Base-by-base conservation (phyloP, 2,329 filamentous ascomycete species). In the Arthrinium puccinioides region DNA sequence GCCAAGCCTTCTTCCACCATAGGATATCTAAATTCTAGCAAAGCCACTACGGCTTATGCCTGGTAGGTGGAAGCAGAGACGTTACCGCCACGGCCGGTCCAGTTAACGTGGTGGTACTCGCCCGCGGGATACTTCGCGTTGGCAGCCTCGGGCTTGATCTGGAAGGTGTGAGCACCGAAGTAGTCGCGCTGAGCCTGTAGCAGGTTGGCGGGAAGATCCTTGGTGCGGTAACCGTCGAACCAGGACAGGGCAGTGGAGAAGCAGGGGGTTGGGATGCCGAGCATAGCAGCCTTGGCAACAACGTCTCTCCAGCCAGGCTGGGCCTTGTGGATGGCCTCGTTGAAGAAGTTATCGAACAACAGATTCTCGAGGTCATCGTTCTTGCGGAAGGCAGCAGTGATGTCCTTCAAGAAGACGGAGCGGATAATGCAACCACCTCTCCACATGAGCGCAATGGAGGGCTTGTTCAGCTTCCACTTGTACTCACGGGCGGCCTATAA, bases 361-460 rank as follows among this genome's bases (percentile, higher is more conserved):
- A 98, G 73, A 79, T 98, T 98, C 82, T 96, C 84, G 49, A 98
- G 84, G 50, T 96, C 84, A 50, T 87, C 85, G 75, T 96, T 82
- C 53, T 78, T 81, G 70, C 90, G 90, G 81, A 96, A 98, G 37
- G 92, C 92, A 50, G 83, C 83, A 55, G 92, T 98, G 71, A 98
- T 98, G 66, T 98, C 90, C 82, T 97, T 97, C 51, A 98, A 74
- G 87, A 98, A 98, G 61, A 98, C 92, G 50, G 92, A 97, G 67
- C 92, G 90, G 72, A 98, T 98, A 58, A 98, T 98, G 79, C 92
- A 98, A 55, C 92, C 92, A 72, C 92, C 92, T 65, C 92, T 87
- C 92, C 92, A 98, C 92, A 98, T 98, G 62, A 98, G 84, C 55
- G 92, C 92, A 60, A 98, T 98, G 56, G 94, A 95, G 50, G 92